Percentiles rank a stretch among this genome's conserved stretches.
Conservation (phyloP, 1,284 basidiomycete genomes). For the Cystobasidium pallidum region DNA sequence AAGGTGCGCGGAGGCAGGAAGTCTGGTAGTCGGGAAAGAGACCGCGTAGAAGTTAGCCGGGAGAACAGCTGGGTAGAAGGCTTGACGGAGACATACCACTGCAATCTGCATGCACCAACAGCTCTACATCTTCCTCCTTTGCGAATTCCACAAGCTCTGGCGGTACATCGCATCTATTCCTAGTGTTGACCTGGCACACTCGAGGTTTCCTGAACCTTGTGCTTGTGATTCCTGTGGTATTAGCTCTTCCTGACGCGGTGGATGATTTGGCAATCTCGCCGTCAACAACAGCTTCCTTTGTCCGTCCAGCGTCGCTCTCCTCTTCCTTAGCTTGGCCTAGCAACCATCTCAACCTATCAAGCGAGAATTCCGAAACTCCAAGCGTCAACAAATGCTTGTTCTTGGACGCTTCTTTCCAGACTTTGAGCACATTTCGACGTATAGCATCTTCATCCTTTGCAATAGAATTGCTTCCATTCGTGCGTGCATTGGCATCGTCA, state of each 20-base stretch:
- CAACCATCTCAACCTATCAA: conserved; percentile 36
- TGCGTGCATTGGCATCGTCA: conserved; percentile 24
- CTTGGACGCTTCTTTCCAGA: conserved; percentile 32
- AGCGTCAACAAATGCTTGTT: conserved; percentile 35
- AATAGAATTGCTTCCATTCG: not conserved
- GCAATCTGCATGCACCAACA: conserved; percentile 41
- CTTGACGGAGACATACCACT: conserved; percentile 39
- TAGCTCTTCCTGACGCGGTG: not conserved
- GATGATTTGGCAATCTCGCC: not conserved
- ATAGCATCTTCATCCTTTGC: conserved; percentile 12
- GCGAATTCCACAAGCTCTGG: conserved; percentile 34
- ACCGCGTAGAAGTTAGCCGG: not conserved
- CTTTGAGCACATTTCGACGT: conserved; percentile 13
- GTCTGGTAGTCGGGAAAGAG: conserved; percentile 11
- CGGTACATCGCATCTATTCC: conserved; percentile 42
- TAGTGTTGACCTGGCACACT: conserved; percentile 43
- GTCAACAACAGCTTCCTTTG: not conserved
- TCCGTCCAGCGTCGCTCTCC: not conserved
- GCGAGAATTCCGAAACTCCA: conserved; percentile 45
- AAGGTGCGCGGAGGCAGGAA: conserved; percentile 41
- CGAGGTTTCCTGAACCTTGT: conserved; percentile 31
- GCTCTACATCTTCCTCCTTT: conserved; percentile 43
- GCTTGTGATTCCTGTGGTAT: conserved; percentile 24
- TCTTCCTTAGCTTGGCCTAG: not conserved
- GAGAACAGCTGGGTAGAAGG: no score